phyloP scores from a whole-genome alignment of 306 rosid genomes.

The Quercus parvula region DNA sequence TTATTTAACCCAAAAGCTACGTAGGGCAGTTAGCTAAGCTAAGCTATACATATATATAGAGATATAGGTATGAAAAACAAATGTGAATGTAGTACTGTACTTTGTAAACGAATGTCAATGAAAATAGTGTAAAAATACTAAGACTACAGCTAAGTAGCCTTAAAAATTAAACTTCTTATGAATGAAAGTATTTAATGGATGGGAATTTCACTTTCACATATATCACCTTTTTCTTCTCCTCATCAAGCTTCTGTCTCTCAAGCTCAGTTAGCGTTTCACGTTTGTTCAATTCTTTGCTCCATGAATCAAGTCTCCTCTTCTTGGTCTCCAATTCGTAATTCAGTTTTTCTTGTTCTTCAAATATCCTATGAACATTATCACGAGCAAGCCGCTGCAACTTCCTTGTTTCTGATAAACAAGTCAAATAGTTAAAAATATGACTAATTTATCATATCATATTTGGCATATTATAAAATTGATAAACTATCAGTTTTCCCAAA shows the following conservation, averaged over 20 bases:
- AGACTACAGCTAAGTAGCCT: conserved; percentile 4
- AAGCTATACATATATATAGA: background rate
- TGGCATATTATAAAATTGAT: background rate
- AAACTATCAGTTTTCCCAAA: background rate
- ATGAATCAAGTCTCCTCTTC: conserved; percentile 68
- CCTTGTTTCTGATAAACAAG: conserved; percentile 61
- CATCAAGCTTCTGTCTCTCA: conserved; percentile 86
- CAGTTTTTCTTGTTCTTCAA: conserved; percentile 81
- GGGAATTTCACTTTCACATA: conserved; percentile 1
- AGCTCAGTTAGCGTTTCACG: conserved; percentile 84
- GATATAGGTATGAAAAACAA: background rate
- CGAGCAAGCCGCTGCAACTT: conserved; percentile 72
- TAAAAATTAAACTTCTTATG: background rate
- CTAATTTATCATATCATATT: background rate
- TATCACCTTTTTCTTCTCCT: conserved; percentile 76
- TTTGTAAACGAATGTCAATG: background rate
- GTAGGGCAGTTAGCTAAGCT: background rate
- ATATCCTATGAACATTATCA: conserved; percentile 52
- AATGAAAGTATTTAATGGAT: background rate
- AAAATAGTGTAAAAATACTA: background rate
- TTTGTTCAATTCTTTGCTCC: conserved; percentile 85
- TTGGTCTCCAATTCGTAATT: conserved; percentile 71
- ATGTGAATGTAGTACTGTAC: background rate
- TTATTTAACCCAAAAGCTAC: background rate
- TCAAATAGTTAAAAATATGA: background rate